Evolutionary conservation across 179 eudicot species (phyloP), one percentile per base, ranked within the genome.

Genomic region (Corrigiola litoralis): DNA sequence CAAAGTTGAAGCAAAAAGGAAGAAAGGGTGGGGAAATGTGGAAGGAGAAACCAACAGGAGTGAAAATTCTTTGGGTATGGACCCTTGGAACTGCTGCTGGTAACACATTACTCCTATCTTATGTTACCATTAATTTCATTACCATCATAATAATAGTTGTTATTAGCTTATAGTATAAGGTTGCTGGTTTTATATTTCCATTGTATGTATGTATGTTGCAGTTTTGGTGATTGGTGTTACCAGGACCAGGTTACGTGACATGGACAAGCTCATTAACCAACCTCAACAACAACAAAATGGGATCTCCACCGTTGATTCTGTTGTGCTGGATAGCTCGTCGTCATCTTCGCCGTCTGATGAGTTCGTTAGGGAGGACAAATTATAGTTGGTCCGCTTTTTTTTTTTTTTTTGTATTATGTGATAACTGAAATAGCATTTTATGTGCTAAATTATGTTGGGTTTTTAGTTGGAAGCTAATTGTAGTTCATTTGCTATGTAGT

Each of bases 61-160:
- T 89, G 4, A 87, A 89, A 80, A 89, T 89, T 74, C 85, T 89
- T 4, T 89, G 94, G 96, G 16, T 89, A 9, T 89, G 96, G 96
- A 80, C 96, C 23, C 61, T 89, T 68, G 94, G 94, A 64, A 87
- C 94, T 36, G 94, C 96, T 41, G 82, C 83, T 24, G 72, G 94
- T 88, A 66, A n/a, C n/a, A n/a, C n/a, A n/a, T n/a, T 18, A 16
- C 44, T 29, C 40, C 37, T 42, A 21, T 21, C 33, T 6, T 25
- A 29, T 8, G 1, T 33, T 21, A 7, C 14, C 33, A n/a, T 24
- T 4, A 20, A 1, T 44, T 67, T 9, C 14, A 13, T 65, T 31
- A 16, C 23, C 21, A 29, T 29, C 18, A 20, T 60, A 37, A 3
- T 24, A 24, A 40, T 10, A n/a, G n/a, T n/a, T n/a, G n/a, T n/a